Percentiles rank a stretch among this genome's conserved stretches.
Evolutionary conservation across 495 filamentous ascomycete genomes (phyloP).

Genomic region (Mytilinidion resinicola): DNA sequence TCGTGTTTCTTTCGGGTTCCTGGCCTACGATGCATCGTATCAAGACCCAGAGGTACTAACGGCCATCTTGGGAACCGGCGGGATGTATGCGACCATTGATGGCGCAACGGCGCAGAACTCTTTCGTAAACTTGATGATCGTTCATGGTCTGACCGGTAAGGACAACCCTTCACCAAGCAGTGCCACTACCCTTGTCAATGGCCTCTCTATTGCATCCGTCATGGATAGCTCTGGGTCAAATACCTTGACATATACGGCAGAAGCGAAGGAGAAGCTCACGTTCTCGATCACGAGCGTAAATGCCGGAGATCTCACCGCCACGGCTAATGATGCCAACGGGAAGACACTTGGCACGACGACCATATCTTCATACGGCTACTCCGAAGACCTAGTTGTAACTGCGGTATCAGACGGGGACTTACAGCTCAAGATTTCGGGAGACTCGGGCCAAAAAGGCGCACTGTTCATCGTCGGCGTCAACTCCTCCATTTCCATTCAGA

Average conservation of each 20-base stretch:
- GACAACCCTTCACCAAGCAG: conserved; percentile 3
- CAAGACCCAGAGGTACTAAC: conserved; percentile 9
- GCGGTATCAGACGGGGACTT: not conserved
- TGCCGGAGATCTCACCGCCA: conserved; percentile 6
- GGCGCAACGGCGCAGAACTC: conserved; percentile 13
- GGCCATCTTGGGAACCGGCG: conserved; percentile 6
- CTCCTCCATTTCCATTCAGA: conserved; percentile 13
- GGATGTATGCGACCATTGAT: conserved; percentile 16
- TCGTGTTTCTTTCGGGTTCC: conserved; percentile 18
- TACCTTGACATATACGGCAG: conserved; percentile 13
- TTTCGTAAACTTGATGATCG: conserved; percentile 18
- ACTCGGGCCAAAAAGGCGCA: conserved; percentile 4
- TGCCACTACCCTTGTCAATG: conserved; percentile 10
- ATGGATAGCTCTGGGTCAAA: not conserved
- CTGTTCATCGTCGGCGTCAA: conserved; percentile 15
- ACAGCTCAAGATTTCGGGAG: conserved; percentile 6
- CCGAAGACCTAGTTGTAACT: not conserved
- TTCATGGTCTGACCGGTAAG: conserved; percentile 17
- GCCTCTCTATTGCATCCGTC: conserved; percentile 8
- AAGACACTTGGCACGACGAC: conserved; percentile 2
- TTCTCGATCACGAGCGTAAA: conserved; percentile 15
- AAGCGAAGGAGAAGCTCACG: conserved; percentile 6
- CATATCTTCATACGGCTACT: not conserved
- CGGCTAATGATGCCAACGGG: conserved; percentile 8
- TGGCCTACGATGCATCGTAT: conserved; percentile 5